Base-by-base conservation (phyloP, 2,329 filamentous ascomycete genomes). In the Apiospora marii region DNA sequence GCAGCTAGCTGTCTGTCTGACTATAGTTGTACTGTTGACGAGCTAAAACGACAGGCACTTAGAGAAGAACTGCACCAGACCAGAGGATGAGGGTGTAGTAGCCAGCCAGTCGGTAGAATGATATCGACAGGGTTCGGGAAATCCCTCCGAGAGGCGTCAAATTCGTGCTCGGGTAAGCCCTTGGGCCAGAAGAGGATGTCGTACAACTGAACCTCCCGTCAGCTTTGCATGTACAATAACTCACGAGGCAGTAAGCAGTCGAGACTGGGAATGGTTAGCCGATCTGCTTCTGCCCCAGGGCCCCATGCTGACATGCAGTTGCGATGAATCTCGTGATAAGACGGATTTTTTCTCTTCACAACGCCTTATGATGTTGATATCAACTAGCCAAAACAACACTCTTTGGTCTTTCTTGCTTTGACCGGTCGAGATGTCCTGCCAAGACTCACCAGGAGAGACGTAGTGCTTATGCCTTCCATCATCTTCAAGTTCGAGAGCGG, bases 21-120 rank as follows among this genome's bases (percentile, higher is more conserved):
- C 51, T 3, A 8, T 4, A 7, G 4, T 30, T 58, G 2, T 7
- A 2, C 16, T 4, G 12, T 30, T 13, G 16, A 14, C 14, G 44
- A 44, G 24, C 1, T 24, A 16, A 27, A 30, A 16, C 8, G 19
- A 41, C 27, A 34, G 7, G 41, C 22, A 14, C 19, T 10, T 12
- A 41, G 5, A 4, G 44, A 22, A 41, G 22, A 44, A 19, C 37
- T 10, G 10, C 10, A 41, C 7, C 7, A 44, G 64, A 22, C 14
- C 53, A 67, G 6, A 14, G 41, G 22, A n/a, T 16, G 67, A 61
- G 53, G 53, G 67, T 68, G 67, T 68, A 48, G 37, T 27, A 37
- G 4, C 67, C 64, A 14, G 13, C 67, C n/a, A 44, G 44, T 68
- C 67, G 67, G 41, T 44, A 64, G 22, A 41, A 22, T 5, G 34